phyloP scores from a whole-genome alignment of 768 basidiomycete genomes.

The Crucibulum laeve region DNA sequence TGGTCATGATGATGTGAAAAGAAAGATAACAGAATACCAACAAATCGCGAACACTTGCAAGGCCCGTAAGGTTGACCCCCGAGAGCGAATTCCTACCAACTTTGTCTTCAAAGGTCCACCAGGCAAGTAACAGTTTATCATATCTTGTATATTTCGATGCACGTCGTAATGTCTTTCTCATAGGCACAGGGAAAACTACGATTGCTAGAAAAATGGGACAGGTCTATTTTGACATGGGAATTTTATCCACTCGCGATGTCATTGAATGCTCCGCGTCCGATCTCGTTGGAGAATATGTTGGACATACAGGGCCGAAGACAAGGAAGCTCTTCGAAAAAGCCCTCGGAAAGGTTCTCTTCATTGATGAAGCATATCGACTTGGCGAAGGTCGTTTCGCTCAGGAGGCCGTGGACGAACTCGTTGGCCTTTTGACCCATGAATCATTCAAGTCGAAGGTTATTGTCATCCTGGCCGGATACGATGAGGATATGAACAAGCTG shows the following conservation, averaged over 20 bases:
- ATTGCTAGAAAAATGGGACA: conserved; percentile 54
- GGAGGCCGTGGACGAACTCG: conserved; percentile 72
- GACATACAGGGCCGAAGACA: conserved; percentile 70
- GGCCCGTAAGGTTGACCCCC: conserved; percentile 33
- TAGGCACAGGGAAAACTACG: conserved; percentile 48
- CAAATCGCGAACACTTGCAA: conserved; percentile 40
- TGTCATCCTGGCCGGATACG: conserved; percentile 69
- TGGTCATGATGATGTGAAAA: conserved; percentile 51
- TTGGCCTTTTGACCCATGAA: conserved; percentile 56
- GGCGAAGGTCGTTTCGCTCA: conserved; percentile 58
- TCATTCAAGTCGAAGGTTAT: conserved; percentile 55
- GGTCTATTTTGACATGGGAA: conserved; percentile 58
- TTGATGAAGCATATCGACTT: conserved; percentile 70
- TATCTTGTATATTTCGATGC: background rate
- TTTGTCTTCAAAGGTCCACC: conserved; percentile 76
- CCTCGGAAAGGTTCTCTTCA: conserved; percentile 62
- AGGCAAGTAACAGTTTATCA: conserved; percentile 29
- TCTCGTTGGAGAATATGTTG: conserved; percentile 65
- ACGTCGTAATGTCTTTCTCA: background rate
- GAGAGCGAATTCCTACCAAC: conserved; percentile 55
- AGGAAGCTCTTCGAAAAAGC: conserved; percentile 57
- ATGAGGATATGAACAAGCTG: conserved; percentile 60
- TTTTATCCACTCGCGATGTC: conserved; percentile 42
- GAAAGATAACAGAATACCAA: conserved; percentile 49
- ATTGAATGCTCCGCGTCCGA: conserved; percentile 68